phyloP scores from a whole-genome alignment of 2,329 filamentous ascomycete species.

The Neurospora crassa region DNA sequence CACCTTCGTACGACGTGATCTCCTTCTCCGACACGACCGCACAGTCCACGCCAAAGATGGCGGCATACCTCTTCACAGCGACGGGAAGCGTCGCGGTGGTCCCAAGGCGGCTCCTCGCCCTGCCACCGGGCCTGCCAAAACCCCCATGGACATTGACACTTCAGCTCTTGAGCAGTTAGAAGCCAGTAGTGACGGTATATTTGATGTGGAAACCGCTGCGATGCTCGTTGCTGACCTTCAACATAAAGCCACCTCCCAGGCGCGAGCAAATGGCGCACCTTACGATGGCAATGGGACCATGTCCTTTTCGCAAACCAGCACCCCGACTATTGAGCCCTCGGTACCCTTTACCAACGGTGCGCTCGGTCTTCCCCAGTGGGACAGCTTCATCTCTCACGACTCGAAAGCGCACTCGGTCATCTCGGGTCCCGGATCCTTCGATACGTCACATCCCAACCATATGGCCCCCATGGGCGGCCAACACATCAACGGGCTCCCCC shows the following conservation, averaged over 20 bases:
- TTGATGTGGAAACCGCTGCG: constrained; percentile 93
- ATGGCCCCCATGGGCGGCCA: constrained; percentile 62
- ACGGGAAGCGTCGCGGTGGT: constrained; percentile 75
- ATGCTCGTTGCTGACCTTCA: constrained; percentile 98
- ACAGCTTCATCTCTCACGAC: constrained; percentile 70
- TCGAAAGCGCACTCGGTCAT: constrained; percentile 67
- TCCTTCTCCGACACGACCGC: constrained; percentile 92
- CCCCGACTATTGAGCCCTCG: constrained; percentile 66
- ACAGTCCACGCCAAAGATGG: constrained; percentile 98
- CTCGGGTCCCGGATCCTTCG: constrained; percentile 57
- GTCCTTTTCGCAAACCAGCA: constrained; percentile 62
- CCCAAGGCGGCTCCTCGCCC: constrained; percentile 54
- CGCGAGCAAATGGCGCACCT: constrained; percentile 45
- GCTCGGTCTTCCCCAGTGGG: constrained; percentile 82
- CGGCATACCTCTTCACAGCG: constrained; percentile 84
- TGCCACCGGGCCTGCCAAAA: constrained; percentile 60
- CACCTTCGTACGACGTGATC: constrained; percentile 94
- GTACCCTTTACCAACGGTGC: constrained; percentile 69
- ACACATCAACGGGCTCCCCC: constrained; percentile 48
- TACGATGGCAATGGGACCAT: constrained; percentile 52
- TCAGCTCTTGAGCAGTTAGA: constrained; percentile 88
- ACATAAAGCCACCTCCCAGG: constrained; percentile 77
- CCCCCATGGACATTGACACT: constrained; percentile 71
- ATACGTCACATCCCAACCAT: constrained; percentile 54
- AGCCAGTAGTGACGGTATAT: constrained; percentile 78